phyloP scores from a whole-genome alignment of 306 rosid species.

The Dryas octopetala region DNA sequence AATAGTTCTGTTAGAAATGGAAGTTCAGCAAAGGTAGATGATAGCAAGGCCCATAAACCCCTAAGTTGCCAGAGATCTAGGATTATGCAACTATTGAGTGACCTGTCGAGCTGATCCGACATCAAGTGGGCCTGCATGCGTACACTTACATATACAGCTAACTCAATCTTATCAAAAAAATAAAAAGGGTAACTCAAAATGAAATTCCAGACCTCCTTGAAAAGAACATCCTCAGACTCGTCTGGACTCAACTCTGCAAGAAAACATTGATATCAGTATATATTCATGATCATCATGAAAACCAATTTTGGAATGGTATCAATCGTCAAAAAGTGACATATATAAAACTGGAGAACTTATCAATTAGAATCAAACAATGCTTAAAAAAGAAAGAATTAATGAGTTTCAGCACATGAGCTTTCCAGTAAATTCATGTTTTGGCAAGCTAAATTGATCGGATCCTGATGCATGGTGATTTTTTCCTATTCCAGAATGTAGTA shows the following conservation, averaged over 20 bases:
- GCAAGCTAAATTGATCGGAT: background rate
- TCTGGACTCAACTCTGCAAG: slow-evolving; percentile 86
- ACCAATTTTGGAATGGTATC: background rate
- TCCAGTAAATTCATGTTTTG: background rate
- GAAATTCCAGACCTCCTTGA: slow-evolving; percentile 70
- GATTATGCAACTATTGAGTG: background rate
- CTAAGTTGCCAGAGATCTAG: background rate
- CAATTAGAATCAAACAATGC: background rate
- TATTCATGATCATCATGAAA: background rate
- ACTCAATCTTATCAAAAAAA: no score
- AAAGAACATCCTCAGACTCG: slow-evolving; percentile 98
- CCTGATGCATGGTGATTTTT: slow-evolving; percentile 14
- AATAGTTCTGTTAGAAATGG: background rate
- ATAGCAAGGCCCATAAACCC: background rate
- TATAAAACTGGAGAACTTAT: background rate
- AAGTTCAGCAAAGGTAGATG: background rate
- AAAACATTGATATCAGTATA: slow-evolving; percentile 22
- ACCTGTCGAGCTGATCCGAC: background rate
- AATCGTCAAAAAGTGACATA: background rate
- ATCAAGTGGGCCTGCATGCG: background rate
- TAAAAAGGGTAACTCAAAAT: slow-evolving; percentile 13
- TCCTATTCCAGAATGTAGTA: slow-evolving; percentile 18
- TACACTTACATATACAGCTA: no score
- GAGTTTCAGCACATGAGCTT: background rate
- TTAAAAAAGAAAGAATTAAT: background rate